phyloP scores from a whole-genome alignment of 768 basidiomycete genomes.

The Trametopsis cervina region DNA sequence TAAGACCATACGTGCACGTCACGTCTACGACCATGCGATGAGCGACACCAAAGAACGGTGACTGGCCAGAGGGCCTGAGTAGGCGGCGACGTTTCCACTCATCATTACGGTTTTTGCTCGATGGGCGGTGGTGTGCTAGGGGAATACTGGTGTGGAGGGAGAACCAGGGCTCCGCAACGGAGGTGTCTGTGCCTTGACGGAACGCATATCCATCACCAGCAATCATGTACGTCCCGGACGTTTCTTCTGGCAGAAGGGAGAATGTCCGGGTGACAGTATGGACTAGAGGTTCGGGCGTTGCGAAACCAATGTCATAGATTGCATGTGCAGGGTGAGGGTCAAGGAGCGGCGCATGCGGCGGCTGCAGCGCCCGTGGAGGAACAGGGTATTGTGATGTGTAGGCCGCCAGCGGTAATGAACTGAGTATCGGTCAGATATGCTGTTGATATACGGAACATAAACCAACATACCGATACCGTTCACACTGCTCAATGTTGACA shows the following conservation, averaged over 20 bases:
- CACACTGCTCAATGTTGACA: conserved; percentile 54
- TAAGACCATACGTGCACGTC: conserved; percentile 46
- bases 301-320: conserved; percentile 42
- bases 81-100: conserved; percentile 34
- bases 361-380: conserved; percentile 50
- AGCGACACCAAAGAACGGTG: conserved; percentile 50
- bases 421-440: conserved; percentile 18
- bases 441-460: background rate
- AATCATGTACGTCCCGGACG: conserved; percentile 39
- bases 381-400: conserved; percentile 46
- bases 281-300: conserved; percentile 12
- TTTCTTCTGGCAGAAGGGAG: conserved; percentile 40
- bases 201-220: conserved; percentile 46
- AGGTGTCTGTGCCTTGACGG: conserved; percentile 28
- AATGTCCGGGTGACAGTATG: conserved; percentile 34
- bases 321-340: conserved; percentile 42
- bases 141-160: conserved; percentile 52
- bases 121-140: conserved; percentile 27
- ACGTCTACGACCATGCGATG: conserved; percentile 52
- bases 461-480: conserved; percentile 53
- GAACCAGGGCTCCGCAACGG: conserved; percentile 40
- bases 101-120: conserved; percentile 7
- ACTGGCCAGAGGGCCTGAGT: conserved; percentile 39
- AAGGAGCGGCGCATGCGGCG: conserved; percentile 53
- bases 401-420: conserved; percentile 33